phyloP scores from a whole-genome alignment of 345 rosid species.

The Brassica cretica region DNA sequence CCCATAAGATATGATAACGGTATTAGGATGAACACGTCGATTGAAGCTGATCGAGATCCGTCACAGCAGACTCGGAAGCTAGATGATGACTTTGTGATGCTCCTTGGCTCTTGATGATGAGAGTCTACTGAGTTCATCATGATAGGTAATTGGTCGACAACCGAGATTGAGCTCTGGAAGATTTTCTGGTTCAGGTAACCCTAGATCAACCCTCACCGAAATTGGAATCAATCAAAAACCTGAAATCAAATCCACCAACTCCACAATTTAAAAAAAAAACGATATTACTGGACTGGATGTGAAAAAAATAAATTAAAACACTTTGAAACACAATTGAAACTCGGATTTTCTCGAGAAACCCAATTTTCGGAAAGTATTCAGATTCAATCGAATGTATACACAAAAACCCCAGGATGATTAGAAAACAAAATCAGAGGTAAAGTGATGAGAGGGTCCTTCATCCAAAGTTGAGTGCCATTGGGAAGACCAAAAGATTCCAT shows the following conservation, averaged over 20 bases:
- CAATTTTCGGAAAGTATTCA: neutral
- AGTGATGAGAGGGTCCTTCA: neutral
- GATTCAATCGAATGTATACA: neutral
- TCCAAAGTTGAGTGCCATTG: neutral
- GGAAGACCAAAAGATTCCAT: neutral
- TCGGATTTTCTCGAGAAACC: neutral
- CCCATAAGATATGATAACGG: neutral
- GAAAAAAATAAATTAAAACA: too few species aligned
- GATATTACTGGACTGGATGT: too few species aligned
- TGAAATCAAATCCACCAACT: too few species aligned
- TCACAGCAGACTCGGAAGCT: neutral
- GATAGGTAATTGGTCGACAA: neutral
- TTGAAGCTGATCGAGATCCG: neutral
- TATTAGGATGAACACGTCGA: too few species aligned
- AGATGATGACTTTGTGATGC: neutral
- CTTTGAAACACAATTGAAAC: too few species aligned
- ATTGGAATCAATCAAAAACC: too few species aligned
- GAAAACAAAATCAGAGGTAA: neutral
- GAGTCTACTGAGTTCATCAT: neutral
- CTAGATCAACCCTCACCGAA: too few species aligned
- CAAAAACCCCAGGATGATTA: neutral
- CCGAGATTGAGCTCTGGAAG: neutral
- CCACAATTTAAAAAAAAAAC: too few species aligned
- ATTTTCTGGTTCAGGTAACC: neutral
- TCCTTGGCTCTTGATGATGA: neutral